Evolutionary conservation across 1,139 yeast genomes (phyloP).

Genomic region (Williopsis jadinii): DNA sequence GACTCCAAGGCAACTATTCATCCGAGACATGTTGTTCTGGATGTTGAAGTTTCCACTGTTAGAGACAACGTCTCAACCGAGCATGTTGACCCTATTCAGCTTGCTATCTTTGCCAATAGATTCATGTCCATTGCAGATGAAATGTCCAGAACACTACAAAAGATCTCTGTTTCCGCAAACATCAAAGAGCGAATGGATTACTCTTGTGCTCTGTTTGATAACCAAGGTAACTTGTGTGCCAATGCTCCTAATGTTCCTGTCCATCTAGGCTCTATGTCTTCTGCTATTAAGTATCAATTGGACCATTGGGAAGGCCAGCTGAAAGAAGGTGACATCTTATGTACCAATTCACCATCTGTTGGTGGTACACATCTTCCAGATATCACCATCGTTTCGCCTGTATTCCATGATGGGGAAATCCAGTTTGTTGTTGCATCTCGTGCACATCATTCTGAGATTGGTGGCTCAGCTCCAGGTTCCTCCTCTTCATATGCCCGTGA

Average conservation of each 20-base stretch:
- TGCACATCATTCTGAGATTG: slow-evolving; percentile 49
- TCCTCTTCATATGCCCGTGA: slow-evolving; percentile 42
- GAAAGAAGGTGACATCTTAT: slow-evolving; percentile 65
- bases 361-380: slow-evolving; percentile 86
- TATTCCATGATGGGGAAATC: slow-evolving; percentile 32
- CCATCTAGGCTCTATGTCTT: slow-evolving; percentile 82
- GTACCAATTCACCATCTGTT: slow-evolving; percentile 71
- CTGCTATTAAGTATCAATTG: slow-evolving; percentile 67
- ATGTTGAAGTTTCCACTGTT: slow-evolving; percentile 25
- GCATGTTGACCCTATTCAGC: slow-evolving; percentile 59
- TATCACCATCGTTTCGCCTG: slow-evolving; percentile 62
- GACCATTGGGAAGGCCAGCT: slow-evolving; percentile 54
- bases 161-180: slow-evolving; percentile 76
- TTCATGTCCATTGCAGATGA: slow-evolving; percentile 89
- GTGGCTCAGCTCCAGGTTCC: slow-evolving; percentile 41
- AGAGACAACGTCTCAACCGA: slow-evolving; percentile 25
- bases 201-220: slow-evolving; percentile 76
- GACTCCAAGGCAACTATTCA: slow-evolving; percentile 54
- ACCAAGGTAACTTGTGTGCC: slow-evolving; percentile 70
- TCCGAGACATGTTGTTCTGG: slow-evolving; percentile 50
- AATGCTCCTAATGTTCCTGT: slow-evolving; percentile 89
- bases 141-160: slow-evolving; percentile 77
- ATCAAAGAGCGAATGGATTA: slow-evolving; percentile 80
- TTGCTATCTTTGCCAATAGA: slow-evolving; percentile 75
- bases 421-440: slow-evolving; percentile 41